These are phyloP conservation scores for Pseudocercospora macadamiae DNA, from an alignment of 2,329 filamentous ascomycete genomes.

Conservation along the genomic window DNA sequence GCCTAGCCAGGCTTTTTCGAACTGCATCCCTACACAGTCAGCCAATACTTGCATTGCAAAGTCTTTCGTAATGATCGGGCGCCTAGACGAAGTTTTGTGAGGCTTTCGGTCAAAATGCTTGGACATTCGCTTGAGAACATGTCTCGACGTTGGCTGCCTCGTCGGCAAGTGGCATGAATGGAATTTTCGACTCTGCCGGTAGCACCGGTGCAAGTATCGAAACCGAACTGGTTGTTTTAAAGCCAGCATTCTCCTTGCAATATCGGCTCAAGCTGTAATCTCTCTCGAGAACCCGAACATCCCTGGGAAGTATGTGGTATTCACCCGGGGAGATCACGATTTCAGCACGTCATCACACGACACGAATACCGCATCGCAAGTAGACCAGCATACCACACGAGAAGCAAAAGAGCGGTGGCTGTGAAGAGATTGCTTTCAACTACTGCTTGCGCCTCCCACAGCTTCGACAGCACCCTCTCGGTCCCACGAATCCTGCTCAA, in stretches of 20 bases:
- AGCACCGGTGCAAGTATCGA: too few species aligned
- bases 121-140: neutral
- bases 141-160: neutral
- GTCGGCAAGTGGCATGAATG: neutral
- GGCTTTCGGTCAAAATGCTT: constrained; percentile 1
- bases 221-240: neutral
- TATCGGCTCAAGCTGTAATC: neutral
- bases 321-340: constrained; percentile 3
- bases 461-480: constrained; percentile 67
- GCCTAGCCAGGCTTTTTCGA: constrained; percentile 12
- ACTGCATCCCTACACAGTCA: neutral
- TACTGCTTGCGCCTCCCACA: constrained; percentile 21
- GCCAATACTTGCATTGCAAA: constrained; percentile 7
- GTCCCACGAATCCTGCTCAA: constrained; percentile 79
- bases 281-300: neutral
- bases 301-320: neutral
- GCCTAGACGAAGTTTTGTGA: neutral
- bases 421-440: neutral
- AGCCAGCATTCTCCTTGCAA: neutral
- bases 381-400: neutral
- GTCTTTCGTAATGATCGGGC: neutral
- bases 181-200: too few species aligned
- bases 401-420: too few species aligned
- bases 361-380: neutral
- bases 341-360: constrained; percentile 2